Percentiles rank a stretch among this genome's conserved stretches.
phyloP scores from a whole-genome alignment of 805 yeast species.

The Ascoidea asiatica region DNA sequence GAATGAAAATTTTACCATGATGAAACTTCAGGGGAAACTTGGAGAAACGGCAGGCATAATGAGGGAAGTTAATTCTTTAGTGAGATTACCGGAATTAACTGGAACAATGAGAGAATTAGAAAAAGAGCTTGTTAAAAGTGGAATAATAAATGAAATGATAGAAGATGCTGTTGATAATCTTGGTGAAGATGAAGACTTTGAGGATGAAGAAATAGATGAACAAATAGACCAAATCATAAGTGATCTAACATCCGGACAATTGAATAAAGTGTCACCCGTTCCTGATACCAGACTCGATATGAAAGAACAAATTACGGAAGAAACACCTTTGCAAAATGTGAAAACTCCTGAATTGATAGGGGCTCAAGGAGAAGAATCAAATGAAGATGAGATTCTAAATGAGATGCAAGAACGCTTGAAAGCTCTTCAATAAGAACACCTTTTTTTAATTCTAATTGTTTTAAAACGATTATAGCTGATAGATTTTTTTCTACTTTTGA shows the following conservation, averaged over 20 bases:
- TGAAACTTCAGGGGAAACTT: slow-evolving; percentile 72
- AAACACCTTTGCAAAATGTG: slow-evolving; percentile 16
- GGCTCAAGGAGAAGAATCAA: slow-evolving; percentile 36
- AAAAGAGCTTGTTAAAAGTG: slow-evolving; percentile 74
- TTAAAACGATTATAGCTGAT: too few species aligned
- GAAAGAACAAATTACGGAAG: slow-evolving; percentile 7
- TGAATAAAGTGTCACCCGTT: slow-evolving; percentile 21
- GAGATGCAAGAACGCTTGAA: slow-evolving; percentile 83
- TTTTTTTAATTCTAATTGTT: too few species aligned
- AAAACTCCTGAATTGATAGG: slow-evolving; percentile 23
- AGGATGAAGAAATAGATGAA: slow-evolving; percentile 47
- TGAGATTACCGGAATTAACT: slow-evolving; percentile 65
- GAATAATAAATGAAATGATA: slow-evolving; percentile 89
- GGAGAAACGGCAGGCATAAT: slow-evolving; percentile 65
- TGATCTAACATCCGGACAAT: slow-evolving; percentile 28
- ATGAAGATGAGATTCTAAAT: slow-evolving; percentile 60
- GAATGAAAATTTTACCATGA: slow-evolving; percentile 82
- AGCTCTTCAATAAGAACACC: slow-evolving; percentile 83
- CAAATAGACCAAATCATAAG: slow-evolving; percentile 50
- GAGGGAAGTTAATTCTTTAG: slow-evolving; percentile 76
- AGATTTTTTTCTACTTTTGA: too few species aligned
- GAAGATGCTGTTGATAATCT: slow-evolving; percentile 71
- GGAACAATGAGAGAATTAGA: slow-evolving; percentile 78
- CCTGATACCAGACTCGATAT: slow-evolving; percentile 19
- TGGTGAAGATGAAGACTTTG: slow-evolving; percentile 52